Percentiles rank a stretch among this genome's conserved stretches.
phyloP scores from a whole-genome alignment of 139 green algal species.

The Chlorella sorokiniana region DNA sequence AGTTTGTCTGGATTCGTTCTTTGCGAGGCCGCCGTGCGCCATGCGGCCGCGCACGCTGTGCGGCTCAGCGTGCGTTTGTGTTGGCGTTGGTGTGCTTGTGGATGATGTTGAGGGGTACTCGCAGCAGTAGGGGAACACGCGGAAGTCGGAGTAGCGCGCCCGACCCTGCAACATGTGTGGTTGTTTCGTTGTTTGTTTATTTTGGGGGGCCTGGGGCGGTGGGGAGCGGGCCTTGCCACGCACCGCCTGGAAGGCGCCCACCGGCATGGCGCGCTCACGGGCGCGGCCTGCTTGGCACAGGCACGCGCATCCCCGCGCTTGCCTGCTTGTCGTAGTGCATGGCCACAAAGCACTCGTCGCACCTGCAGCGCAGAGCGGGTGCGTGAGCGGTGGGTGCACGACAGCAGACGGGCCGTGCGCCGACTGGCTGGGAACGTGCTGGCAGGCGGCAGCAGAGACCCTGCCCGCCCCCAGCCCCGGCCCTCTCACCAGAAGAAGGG shows the following conservation, averaged over 20 bases:
- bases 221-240: too few species aligned
- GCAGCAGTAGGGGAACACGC: slow-evolving; percentile 47
- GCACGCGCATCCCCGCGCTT: neutral
- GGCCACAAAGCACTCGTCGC: slow-evolving; percentile 52
- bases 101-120: slow-evolving; percentile 38
- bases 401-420: neutral
- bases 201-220: too few species aligned
- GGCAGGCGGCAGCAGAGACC: neutral
- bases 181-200: too few species aligned
- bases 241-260: too few species aligned
- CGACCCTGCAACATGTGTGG: slow-evolving; percentile 23
- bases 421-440: neutral
- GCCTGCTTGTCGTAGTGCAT: slow-evolving; percentile 60
- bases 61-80: too few species aligned
- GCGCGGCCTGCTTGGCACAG: neutral
- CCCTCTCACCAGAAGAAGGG: slow-evolving; percentile 65
- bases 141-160: slow-evolving; percentile 35
- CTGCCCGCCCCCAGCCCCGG: neutral
- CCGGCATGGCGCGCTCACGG: too few species aligned
- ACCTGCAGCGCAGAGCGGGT: too few species aligned
- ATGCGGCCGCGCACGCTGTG: too few species aligned
- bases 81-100: neutral
- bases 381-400: too few species aligned
- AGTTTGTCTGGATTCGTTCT: too few species aligned
- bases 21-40: too few species aligned